Base-by-base conservation (phyloP, 1,284 basidiomycete species). In the Moesziomyces sp. region DNA sequence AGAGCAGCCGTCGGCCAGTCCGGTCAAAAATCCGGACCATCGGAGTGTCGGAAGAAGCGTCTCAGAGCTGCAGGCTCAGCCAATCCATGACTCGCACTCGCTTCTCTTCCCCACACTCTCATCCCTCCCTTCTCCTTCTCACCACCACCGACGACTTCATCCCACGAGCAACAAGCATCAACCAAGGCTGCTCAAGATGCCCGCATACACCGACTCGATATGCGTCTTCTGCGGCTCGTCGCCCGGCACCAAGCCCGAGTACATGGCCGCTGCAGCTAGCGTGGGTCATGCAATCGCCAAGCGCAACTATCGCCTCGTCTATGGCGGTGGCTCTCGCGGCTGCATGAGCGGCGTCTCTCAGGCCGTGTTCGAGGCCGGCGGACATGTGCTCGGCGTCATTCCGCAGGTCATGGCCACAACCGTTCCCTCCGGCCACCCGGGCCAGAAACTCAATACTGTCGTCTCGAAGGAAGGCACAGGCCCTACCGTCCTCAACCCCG, bases 341-440 rank as follows among this genome's bases (percentile, higher is more conserved):
- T 87, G 95, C 57, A 97, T 97, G 94, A 94, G 94, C 51, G 86
- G 90, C 45, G 90, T 94, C 9, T 93, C 93, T 0, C 87, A 88
- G 34, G 86, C 92, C 0, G 90, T 88, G 0, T 85, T 92, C 18
- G 86, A 90, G 68, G 86, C 86, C 0, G 91, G 91, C 16, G 93
- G 93, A 1, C 86, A 88, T 45, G 92, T 92, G 13, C 91, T 89
- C n/a, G 94, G 93, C 5, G 87, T 97, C 47, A 87, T 93, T 23
- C 94, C 93, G 0, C 88, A 87, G 44, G 92, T 92, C 3, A 92
- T 93, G 87, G 85, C 89, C 46, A 66, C 52, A 28, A 61, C 48
- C 21, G 54, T 46, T 10, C 76, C 63, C 13, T 21, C 68, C 6
- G 69, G 70, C 16, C 80, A 77, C 21, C 64, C 83, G 26, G 77